Conservation (phyloP, 2,329 filamentous ascomycete genomes). For the Penicillium sp. region DNA sequence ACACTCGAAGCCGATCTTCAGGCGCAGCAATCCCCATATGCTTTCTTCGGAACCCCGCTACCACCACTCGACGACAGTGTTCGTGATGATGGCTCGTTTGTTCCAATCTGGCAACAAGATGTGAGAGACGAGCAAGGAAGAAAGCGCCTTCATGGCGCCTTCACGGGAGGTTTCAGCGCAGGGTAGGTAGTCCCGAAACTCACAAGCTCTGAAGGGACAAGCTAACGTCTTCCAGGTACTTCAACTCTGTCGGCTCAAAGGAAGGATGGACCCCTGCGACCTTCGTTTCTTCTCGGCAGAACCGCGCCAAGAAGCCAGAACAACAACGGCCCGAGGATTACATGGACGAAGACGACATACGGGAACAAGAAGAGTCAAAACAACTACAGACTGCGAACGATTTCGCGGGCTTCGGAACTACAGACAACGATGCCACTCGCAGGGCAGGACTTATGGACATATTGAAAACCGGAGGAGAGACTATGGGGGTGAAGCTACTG, state of each 20-base stretch:
- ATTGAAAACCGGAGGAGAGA: conserved; percentile 73
- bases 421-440: conserved; percentile 56
- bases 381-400: conserved; percentile 70
- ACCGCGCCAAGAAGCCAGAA: conserved; percentile 59
- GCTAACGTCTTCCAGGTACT: conserved; percentile 67
- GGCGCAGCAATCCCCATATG: conserved; percentile 70
- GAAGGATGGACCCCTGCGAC: conserved; percentile 94
- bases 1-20: conserved; percentile 75
- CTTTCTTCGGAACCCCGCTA: conserved; percentile 80
- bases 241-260: conserved; percentile 97
- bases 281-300: conserved; percentile 85
- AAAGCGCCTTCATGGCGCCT: conserved; percentile 91
- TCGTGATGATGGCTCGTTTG: conserved; percentile 87
- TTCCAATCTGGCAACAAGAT: conserved; percentile 98
- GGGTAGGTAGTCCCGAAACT: conserved; percentile 62
- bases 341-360: conserved; percentile 96
- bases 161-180: conserved; percentile 95
- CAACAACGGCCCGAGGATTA: conserved; percentile 80
- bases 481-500: conserved; percentile 81
- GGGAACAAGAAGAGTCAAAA: conserved; percentile 78
- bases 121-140: conserved; percentile 89
- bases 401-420: conserved; percentile 76
- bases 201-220: background rate
- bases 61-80: conserved; percentile 73
- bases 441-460: conserved; percentile 68